Percentiles rank a stretch among this genome's conserved stretches.
phyloP scores from a whole-genome alignment of 2,329 filamentous ascomycete genomes.

The Aspergillus pseudoterreus region DNA sequence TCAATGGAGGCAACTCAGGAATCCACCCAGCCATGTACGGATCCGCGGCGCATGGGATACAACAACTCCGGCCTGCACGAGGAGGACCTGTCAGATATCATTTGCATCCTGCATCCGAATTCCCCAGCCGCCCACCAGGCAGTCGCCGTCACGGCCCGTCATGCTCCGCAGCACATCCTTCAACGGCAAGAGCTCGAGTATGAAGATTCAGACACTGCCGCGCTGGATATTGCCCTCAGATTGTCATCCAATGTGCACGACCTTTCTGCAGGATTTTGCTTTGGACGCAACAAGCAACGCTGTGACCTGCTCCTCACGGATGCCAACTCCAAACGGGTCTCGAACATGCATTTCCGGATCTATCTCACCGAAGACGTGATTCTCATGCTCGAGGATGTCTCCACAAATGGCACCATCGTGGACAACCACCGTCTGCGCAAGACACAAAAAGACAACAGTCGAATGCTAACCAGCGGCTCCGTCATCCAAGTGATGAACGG shows the following conservation, averaged over 20 bases:
- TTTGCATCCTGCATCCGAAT: slow-evolving; percentile 81
- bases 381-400: slow-evolving; percentile 89
- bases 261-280: slow-evolving; percentile 70
- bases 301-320: slow-evolving; percentile 72
- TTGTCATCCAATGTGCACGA: slow-evolving; percentile 71
- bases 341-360: slow-evolving; percentile 94
- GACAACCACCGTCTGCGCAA: slow-evolving; percentile 67
- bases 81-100: slow-evolving; percentile 79
- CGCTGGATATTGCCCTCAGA: slow-evolving; percentile 69
- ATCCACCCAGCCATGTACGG: slow-evolving; percentile 74
- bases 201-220: slow-evolving; percentile 30
- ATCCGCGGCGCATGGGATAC: slow-evolving; percentile 73
- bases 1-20: slow-evolving; percentile 51
- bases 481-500: slow-evolving; percentile 65
- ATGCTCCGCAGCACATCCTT: slow-evolving; percentile 59
- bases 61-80: slow-evolving; percentile 80
- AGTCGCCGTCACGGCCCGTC: slow-evolving; percentile 54
- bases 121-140: slow-evolving; percentile 69
- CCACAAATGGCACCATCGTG: slow-evolving; percentile 92
- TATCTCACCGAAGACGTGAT: slow-evolving; percentile 81
- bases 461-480: slow-evolving; percentile 69
- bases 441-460: slow-evolving; percentile 44
- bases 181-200: slow-evolving; percentile 46
- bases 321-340: slow-evolving; percentile 70
- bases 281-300: slow-evolving; percentile 69